phyloP scores from a whole-genome alignment of 805 yeast genomes.

The Trichomonascus vanleenenianus region DNA sequence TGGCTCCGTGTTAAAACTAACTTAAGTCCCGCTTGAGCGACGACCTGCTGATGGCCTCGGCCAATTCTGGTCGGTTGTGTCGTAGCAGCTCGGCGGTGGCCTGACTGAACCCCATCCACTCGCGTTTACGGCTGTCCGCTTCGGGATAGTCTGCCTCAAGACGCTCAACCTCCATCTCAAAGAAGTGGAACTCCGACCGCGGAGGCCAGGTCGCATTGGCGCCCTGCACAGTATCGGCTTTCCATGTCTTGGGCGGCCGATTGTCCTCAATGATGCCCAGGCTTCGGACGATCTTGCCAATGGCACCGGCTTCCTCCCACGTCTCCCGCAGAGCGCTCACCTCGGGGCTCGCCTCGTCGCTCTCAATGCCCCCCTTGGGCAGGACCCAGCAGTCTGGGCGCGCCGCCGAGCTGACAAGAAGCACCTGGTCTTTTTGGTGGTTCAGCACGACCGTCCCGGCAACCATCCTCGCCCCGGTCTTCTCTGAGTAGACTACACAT shows the following conservation, averaged over 20 bases:
- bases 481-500: conserved; percentile 39
- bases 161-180: conserved; percentile 57
- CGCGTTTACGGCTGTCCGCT: conserved; percentile 46
- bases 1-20: no score
- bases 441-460: conserved; percentile 86
- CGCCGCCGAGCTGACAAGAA: conserved; percentile 71
- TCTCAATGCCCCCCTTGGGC: conserved; percentile 94
- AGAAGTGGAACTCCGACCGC: conserved; percentile 81
- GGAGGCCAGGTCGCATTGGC: conserved; percentile 42
- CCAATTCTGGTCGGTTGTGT: conserved; percentile 26
- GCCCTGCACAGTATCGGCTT: conserved; percentile 19
- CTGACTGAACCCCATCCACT: conserved; percentile 50
- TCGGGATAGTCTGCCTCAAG: conserved; percentile 75
- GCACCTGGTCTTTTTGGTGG: conserved; percentile 47
- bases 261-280: conserved; percentile 63
- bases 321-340: conserved; percentile 75
- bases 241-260: conserved; percentile 42
- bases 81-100: conserved; percentile 26
- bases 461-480: conserved; percentile 74
- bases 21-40: conserved; percentile 8
- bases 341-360: conserved; percentile 49
- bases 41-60: conserved; percentile 23
- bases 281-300: conserved; percentile 47
- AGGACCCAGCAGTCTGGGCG: conserved; percentile 71
- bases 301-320: conserved; percentile 97